Base-by-base conservation (phyloP, 768 basidiomycete genomes). In the Leccinum longicurvipes region DNA sequence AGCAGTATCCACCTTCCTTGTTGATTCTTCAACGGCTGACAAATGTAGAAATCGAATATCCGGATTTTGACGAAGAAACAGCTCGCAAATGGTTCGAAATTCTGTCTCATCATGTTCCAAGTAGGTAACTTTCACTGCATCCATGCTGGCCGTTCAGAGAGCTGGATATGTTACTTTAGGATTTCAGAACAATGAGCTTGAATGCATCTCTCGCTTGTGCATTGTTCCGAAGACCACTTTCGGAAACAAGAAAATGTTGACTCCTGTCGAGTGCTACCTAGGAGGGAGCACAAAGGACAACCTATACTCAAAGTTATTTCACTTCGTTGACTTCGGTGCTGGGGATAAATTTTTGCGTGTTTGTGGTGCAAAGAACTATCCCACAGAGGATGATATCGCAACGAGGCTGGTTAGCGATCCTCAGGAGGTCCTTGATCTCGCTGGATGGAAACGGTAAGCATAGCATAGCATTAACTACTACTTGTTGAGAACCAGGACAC, bases 291-390 rank as follows among this genome's bases (percentile, higher is more conserved):
- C 74, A 8, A 72, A 76, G 23, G 76, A 79, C 23, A 76, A 79
- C n/a, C 82, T 91, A 28, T 87, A 89, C 64, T 85, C 85, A 3
- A 85, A 87, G 57, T 75, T 95, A 1, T 95, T 97, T 67, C 78
- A 82, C 24, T 96, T 93, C 62, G 84, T 98, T 49, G 85, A 94
- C 67, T 96, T 95, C 68, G 93, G 93, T 0, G 63, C 76, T 1
- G 73, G 76, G 9, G 94, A 87, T 29, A 93, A 91, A 63, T 97
- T 98, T 71, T 75, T 98, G 36, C 79, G 78, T 50, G 85, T 87
- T 6, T 91, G 91, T 62, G 93, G 93, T 5, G 89, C 93, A 19
- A 87, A 83, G 63, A 82, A 82, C 27, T 88, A 91, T 63, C 94
- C 94, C 2, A 90, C 82, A 42, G 82, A 90, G 4, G 85, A 91